phyloP scores from a whole-genome alignment of 306 rosid genomes.

The Castanea mollissima region DNA sequence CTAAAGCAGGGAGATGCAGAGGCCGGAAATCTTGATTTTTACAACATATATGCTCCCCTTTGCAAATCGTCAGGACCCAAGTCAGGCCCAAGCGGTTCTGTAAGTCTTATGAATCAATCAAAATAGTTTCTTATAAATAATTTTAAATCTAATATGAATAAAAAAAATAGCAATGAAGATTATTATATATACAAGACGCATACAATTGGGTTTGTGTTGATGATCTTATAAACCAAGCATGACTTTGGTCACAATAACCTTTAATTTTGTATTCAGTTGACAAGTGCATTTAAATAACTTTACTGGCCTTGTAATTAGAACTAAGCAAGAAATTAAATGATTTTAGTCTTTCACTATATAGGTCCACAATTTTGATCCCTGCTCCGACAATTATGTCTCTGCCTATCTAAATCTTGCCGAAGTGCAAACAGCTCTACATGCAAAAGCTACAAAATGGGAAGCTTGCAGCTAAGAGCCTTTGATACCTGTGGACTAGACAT shows the following conservation, averaged over 20 bases:
- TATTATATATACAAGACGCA: no score
- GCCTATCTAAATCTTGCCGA: constrained; percentile 46
- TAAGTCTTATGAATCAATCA: constrained; percentile 18
- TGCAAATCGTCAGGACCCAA: constrained; percentile 29
- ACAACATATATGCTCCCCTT: constrained; percentile 51
- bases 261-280: not conserved
- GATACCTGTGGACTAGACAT: no score
- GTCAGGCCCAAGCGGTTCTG: constrained; percentile 22
- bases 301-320: not conserved
- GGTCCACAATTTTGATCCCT: constrained; percentile 47
- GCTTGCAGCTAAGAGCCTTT: constrained; percentile 38
- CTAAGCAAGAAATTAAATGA: not conserved
- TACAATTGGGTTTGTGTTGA: no score
- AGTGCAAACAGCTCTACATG: constrained; percentile 61
- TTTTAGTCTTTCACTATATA: constrained; percentile 13
- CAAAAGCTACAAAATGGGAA: constrained; percentile 38
- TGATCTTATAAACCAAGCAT: no score
- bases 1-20: constrained; percentile 3
- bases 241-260: not conserved
- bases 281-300: no score
- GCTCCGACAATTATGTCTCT: constrained; percentile 36
- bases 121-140: not conserved
- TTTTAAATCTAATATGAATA: not conserved
- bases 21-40: constrained; percentile 27
- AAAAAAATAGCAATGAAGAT: no score